Evolutionary conservation across 805 yeast genomes (phyloP).

Genomic region (Yamadazyma kitorensis): DNA sequence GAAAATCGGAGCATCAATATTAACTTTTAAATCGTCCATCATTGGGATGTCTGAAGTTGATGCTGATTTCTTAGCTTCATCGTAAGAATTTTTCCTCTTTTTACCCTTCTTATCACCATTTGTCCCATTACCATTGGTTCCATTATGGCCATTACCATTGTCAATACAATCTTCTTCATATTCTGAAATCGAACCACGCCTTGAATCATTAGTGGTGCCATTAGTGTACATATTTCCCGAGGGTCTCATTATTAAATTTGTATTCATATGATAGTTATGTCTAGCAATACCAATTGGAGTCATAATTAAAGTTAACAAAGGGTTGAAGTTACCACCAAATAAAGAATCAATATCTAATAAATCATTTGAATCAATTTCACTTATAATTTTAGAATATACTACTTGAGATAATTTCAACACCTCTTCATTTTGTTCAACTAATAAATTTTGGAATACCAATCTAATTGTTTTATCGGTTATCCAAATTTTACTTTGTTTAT

Average conservation of each 20-base stretch:
- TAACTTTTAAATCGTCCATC: conserved; percentile 61
- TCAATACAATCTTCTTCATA: conserved; percentile 14
- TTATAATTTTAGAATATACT: conserved; percentile 58
- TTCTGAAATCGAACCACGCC: conserved; percentile 10
- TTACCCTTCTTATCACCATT: conserved; percentile 38
- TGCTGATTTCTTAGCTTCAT: conserved; percentile 14
- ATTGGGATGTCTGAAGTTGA: conserved; percentile 44
- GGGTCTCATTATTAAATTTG: conserved; percentile 71
- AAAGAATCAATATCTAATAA: conserved; percentile 46
- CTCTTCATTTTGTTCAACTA: conserved; percentile 83
- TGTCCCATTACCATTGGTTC: conserved; percentile 8
- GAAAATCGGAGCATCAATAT: conserved; percentile 90
- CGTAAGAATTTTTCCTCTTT: conserved; percentile 41
- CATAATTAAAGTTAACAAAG: conserved; percentile 66
- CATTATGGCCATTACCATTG: conserved; percentile 12
- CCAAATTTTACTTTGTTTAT: conserved; percentile 62
- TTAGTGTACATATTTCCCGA: conserved; percentile 50
- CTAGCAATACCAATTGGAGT: conserved; percentile 96
- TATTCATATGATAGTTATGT: conserved; percentile 80
- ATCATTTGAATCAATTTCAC: conserved; percentile 36
- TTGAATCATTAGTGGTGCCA: conserved; percentile 4
- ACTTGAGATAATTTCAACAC: conserved; percentile 61
- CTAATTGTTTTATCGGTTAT: conserved; percentile 71
- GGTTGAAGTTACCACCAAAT: conserved; percentile 55
- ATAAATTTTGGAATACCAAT: conserved; percentile 77